Percentiles rank a stretch among this genome's conserved stretches.
These are phyloP conservation scores for Cytospora mali DNA, from an alignment of 2,329 filamentous ascomycete species.

Conservation along the genomic window DNA sequence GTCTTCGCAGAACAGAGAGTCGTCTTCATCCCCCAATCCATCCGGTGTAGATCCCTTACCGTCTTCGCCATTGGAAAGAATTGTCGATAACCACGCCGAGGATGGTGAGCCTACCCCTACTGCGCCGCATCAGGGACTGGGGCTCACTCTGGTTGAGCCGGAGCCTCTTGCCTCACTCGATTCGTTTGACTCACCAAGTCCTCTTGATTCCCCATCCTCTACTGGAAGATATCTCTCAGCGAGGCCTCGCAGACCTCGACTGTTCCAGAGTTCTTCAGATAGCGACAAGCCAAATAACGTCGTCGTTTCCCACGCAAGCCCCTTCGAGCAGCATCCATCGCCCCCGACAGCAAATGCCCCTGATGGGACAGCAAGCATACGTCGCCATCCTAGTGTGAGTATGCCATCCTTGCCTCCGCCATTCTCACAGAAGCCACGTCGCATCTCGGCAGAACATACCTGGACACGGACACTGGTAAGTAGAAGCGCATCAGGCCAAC, in stretches of 20 bases:
- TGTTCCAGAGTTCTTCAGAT: conserved; percentile 2
- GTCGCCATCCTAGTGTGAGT: background rate
- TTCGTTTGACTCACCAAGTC: conserved; percentile 3
- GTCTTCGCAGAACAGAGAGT: conserved; percentile 17
- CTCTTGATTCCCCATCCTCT: conserved; percentile 6
- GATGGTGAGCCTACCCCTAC: background rate
- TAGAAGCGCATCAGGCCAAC: background rate
- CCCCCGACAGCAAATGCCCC: background rate
- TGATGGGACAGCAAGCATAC: background rate
- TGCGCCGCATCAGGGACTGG: background rate
- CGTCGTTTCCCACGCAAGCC: background rate
- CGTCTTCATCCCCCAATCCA: conserved; percentile 8
- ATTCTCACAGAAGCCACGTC: conserved; percentile 17
- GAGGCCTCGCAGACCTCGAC: conserved; percentile 10
- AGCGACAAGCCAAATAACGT: background rate
- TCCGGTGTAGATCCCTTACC: background rate
- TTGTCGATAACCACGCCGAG: background rate
- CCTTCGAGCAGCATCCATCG: background rate
- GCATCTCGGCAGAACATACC: background rate
- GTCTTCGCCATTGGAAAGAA: conserved; percentile 6
- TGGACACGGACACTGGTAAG: conserved; percentile 22
- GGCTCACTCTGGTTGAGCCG: background rate
- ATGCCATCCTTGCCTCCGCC: conserved; percentile 1
- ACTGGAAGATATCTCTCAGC: conserved; percentile 8
- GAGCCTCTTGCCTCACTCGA: conserved; percentile 5